phyloP scores from a whole-genome alignment of 768 basidiomycete species.

The Phlebiopsis flavidoalba region DNA sequence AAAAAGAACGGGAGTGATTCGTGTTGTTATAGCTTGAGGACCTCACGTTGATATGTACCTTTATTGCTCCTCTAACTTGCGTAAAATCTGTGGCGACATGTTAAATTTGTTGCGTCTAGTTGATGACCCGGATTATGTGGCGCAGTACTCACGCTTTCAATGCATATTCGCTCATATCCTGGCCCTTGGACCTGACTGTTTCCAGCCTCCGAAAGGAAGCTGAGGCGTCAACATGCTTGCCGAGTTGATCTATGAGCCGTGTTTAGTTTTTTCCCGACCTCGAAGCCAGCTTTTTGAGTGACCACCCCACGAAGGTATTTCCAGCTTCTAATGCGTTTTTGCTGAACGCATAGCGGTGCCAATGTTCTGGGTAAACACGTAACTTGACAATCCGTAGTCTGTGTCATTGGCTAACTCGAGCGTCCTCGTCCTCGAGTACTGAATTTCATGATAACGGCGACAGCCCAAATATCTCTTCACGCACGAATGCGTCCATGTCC shows the following conservation, averaged over 20 bases:
- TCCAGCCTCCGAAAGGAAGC: slow-evolving; percentile 63
- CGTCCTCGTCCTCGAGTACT: slow-evolving; percentile 41
- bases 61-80: slow-evolving; percentile 8
- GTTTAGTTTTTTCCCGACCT: background rate
- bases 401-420: slow-evolving; percentile 40
- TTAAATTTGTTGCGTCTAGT: background rate
- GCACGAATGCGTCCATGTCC: slow-evolving; percentile 73
- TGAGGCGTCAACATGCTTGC: slow-evolving; percentile 8
- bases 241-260: slow-evolving; percentile 33
- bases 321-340: slow-evolving; percentile 37
- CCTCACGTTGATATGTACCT: slow-evolving; percentile 39
- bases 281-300: background rate
- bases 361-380: slow-evolving; percentile 43
- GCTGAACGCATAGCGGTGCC: slow-evolving; percentile 36
- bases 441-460: slow-evolving; percentile 74
- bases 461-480: slow-evolving; percentile 78
- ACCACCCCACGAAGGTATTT: slow-evolving; percentile 27
- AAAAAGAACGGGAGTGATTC: too few species aligned
- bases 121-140: background rate
- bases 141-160: slow-evolving; percentile 38
- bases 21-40: slow-evolving; percentile 6
- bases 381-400: slow-evolving; percentile 45
- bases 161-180: slow-evolving; percentile 61
- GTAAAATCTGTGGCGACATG: background rate
- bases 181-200: slow-evolving; percentile 64